Evolutionary conservation across 1,139 yeast genomes (phyloP).

Genomic region (Yamadazyma dushanensis): DNA sequence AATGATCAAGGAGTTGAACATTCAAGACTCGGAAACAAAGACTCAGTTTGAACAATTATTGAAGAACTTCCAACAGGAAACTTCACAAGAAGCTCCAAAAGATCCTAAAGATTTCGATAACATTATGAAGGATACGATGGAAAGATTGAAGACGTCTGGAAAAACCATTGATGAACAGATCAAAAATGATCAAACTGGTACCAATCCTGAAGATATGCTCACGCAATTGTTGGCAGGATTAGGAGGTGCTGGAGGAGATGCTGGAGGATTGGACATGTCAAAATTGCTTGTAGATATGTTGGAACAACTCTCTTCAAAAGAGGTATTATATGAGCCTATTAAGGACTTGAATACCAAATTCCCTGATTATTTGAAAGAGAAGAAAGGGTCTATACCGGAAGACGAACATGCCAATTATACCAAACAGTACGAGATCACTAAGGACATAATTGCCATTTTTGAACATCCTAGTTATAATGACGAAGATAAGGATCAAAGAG

Average conservation of each 20-base stretch:
- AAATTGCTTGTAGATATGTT: conserved; percentile 75
- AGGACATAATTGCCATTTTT: conserved; percentile 54
- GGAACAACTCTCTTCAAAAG: conserved; percentile 82
- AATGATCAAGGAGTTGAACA: conserved; percentile 57
- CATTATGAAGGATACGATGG: conserved; percentile 79
- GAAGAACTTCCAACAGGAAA: conserved; percentile 45
- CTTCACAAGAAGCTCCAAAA: conserved; percentile 31
- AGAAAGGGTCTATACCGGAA: conserved; percentile 43
- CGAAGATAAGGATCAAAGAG: conserved; percentile 49
- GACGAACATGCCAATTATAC: conserved; percentile 53
- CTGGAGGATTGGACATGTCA: conserved; percentile 56
- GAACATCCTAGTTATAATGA: conserved; percentile 58
- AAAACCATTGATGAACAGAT: conserved; percentile 63
- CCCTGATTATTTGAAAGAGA: conserved; percentile 59
- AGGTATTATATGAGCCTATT: conserved; percentile 84
- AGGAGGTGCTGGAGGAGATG: conserved; percentile 47
- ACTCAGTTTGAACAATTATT: conserved; percentile 52
- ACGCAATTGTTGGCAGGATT: conserved; percentile 53
- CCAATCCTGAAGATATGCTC: conserved; percentile 59
- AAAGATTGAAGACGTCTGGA: conserved; percentile 71
- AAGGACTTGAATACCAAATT: conserved; percentile 74
- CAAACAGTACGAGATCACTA: conserved; percentile 55
- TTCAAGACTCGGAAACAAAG: conserved; percentile 61
- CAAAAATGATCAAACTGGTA: conserved; percentile 46
- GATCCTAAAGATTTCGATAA: conserved; percentile 58